Conservation (phyloP, 768 basidiomycete species). For the Cantharellus cinnabarinus region DNA sequence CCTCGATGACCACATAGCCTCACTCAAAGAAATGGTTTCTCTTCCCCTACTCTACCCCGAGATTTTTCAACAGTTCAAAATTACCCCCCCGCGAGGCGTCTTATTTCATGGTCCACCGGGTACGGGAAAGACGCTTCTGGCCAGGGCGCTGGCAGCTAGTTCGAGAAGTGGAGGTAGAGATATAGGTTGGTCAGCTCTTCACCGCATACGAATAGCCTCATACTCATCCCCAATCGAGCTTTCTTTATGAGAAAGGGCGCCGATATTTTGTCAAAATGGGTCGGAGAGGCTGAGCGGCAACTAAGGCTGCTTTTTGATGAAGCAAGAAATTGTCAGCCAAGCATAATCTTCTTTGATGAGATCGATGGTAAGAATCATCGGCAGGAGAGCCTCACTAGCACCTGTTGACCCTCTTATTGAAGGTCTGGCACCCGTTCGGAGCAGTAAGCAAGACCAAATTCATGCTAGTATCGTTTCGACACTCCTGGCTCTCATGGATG, state of each 20-base stretch:
- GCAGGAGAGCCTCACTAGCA: not conserved
- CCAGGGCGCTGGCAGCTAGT: constrained; percentile 83
- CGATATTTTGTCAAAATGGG: constrained; percentile 96
- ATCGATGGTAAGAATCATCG: constrained; percentile 47
- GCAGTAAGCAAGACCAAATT: constrained; percentile 97
- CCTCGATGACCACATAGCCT: constrained; percentile 87
- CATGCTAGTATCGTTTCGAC: constrained; percentile 96
- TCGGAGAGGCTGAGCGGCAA: constrained; percentile 95
- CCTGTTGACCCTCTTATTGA: not conserved
- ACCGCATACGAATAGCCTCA: not conserved
- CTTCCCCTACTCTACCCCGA: constrained; percentile 91
- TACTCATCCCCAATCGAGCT: constrained; percentile 25
- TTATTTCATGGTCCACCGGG: constrained; percentile 97
- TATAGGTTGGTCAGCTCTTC: constrained; percentile 40
- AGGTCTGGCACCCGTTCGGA: constrained; percentile 81
- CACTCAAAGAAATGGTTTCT: constrained; percentile 95
- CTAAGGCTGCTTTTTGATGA: constrained; percentile 90
- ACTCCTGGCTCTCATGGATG: constrained; percentile 91
- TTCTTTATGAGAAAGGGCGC: constrained; percentile 99
- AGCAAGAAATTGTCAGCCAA: constrained; percentile 77
- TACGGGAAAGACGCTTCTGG: constrained; percentile 92
- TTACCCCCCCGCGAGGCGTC: constrained; percentile 91
- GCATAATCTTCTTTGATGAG: constrained; percentile 99
- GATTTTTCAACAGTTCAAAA: constrained; percentile 80
- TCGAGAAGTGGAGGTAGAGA: constrained; percentile 70